Evolutionary conservation across 2,329 filamentous ascomycete genomes (phyloP).

Genomic region (Trichoderma koningii): DNA sequence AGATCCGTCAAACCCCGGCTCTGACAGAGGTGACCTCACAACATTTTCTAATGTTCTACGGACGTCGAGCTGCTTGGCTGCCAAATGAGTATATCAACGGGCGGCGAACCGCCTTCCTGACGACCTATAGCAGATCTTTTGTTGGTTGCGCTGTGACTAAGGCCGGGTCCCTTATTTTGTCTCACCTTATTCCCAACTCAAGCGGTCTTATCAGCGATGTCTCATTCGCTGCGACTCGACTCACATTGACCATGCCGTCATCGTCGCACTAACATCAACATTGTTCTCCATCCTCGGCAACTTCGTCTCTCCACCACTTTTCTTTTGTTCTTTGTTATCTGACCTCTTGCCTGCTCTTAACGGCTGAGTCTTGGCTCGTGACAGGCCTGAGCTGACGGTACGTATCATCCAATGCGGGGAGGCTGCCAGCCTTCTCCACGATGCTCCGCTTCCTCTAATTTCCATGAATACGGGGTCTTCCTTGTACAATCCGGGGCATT

Average conservation of each 20-base stretch:
- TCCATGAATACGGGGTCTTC: neutral
- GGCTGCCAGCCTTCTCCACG: conserved; percentile 12
- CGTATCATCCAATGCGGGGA: conserved; percentile 24
- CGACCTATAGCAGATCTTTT: neutral
- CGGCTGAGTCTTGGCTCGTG: neutral
- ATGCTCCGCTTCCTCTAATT: conserved; percentile 7
- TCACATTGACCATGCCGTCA: conserved; percentile 1
- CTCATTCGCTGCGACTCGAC: conserved; percentile 8
- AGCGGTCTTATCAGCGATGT: conserved; percentile 11
- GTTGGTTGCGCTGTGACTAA: conserved; percentile 1
- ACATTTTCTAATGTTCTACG: neutral
- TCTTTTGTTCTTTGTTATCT: neutral
- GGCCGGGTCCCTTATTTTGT: conserved; percentile 4
- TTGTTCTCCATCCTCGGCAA: neutral
- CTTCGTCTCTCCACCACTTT: neutral
- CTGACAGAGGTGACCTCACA: neutral
- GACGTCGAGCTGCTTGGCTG: neutral
- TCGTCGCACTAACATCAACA: neutral
- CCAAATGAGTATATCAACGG: no score
- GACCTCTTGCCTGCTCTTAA: conserved; percentile 10
- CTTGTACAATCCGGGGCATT: neutral
- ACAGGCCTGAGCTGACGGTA: conserved; percentile 15
- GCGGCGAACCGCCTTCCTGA: neutral
- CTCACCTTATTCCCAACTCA: conserved; percentile 12
- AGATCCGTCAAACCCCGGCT: conserved; percentile 4